Evolutionary conservation across 345 rosid genomes (phyloP), one percentile per base, ranked within the genome.

Genomic region (Aurinia saxatilis): DNA sequence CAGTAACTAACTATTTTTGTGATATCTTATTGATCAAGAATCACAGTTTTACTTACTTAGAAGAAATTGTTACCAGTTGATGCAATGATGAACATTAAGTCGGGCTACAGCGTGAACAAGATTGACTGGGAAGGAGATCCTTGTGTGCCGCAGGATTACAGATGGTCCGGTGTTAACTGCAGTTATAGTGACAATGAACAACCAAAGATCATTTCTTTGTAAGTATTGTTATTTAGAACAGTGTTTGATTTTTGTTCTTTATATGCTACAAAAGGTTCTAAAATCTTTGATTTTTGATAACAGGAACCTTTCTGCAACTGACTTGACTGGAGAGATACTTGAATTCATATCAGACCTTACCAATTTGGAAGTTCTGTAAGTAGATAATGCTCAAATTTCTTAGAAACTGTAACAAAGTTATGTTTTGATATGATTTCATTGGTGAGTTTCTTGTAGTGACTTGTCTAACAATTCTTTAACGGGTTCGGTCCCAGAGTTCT

Each of bases 61-160:
- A 36, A 23, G 2, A 14, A 9, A 1, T 1, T 51, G 36, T 40
- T 44, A 79, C 41, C 50, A 72, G 92, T 66, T 70, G 60, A 78
- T 61, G 83, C 86, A 8, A 66, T 86, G 23, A 30, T 23, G 51
- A 61, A 62, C 36, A 74, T 79, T 51, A 78, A 81, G 66, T 65
- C 71, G 12, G 14, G 57, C 0, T 83, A 83, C 29, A 52, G 72
- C 10, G 47, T 77, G 52, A 77, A 39, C 58, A 60, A 60, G 18
- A 59, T 61, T 25, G 58, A 70, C 41, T 82, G 80, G 87, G 76
- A 80, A 70, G 87, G 87, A 66, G 87, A 82, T 74, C 78, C 81
- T 12, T 75, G 81, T 18, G 40, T 38, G 21, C 79, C 79, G 2
- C 50, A 7, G 36, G 61, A 6, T 33, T 69, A 71, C 62, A 12